Base-by-base conservation (phyloP, 768 basidiomycete genomes). In the Mycena chlorophos region DNA sequence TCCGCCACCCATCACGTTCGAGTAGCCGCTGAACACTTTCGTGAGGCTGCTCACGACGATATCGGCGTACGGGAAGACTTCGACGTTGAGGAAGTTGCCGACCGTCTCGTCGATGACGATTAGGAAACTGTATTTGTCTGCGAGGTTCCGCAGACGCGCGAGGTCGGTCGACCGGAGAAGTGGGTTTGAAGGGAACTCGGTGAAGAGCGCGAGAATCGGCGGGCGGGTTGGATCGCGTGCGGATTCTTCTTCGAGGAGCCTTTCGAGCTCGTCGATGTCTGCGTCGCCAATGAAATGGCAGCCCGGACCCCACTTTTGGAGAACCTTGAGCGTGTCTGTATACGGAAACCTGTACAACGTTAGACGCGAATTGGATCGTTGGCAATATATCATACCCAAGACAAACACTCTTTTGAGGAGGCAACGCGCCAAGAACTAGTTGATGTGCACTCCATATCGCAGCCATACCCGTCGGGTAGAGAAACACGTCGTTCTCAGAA, bases 1-100 rank as follows among this genome's bases (percentile, higher is more conserved):
- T 65, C 96, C 91, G 66, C 96, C 96, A 42, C 96, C 96, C 96
- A 98, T 98, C 49, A 95, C 93, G 65, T 99, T 98, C 34, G 87
- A 83, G 51, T 90, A 88, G 1, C 96, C 96, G 59, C 92, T 94
- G 74, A 99, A 98, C 26, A 98, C 79, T 75, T 98, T 98, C 20
- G 90, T 88, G 65, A 98, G 71, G 73, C 93, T 95, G 64, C 91
- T 94, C 38, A 87, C 94, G 6, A 96, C 86, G 25, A 99, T 81
- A 68, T 98, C 96, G 8, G 87, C 89, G 57, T 84, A 91, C 16
- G 86, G 87, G 2, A 95, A 74, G 4, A 94, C 87, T 63, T 96
- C 88, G 29, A 98, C 93, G 61, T 98, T 99, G 60, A 91, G 82
- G 58, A 95, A 92, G 67, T 94, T 97, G 10, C 94, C 96, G 31